A percentile compares a stretch with the other conserved stretches of the same genome.
These are phyloP conservation scores for Phytopythium cucurbitacearum DNA, from an alignment of 352 stramenopile species.

Conservation along the genomic window DNA sequence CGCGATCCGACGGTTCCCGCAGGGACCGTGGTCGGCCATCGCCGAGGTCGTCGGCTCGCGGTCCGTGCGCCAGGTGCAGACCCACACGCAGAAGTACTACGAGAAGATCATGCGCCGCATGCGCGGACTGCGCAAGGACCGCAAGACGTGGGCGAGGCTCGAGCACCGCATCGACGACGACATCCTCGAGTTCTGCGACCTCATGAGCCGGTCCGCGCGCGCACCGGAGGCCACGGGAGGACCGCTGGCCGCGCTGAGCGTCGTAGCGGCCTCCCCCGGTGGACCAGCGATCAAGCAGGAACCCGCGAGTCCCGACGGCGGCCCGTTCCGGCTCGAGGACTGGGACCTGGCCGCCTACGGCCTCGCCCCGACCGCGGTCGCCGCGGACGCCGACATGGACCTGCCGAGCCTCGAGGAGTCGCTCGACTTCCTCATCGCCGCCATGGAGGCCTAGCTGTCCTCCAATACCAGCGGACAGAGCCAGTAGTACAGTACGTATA, in stretches of 20 bases:
- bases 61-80: constrained; percentile 64
- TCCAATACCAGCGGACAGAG: neutral
- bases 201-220: constrained; percentile 23
- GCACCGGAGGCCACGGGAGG: constrained; percentile 13
- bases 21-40: constrained; percentile 40
- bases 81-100: constrained; percentile 61
- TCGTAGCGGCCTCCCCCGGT: too few species aligned
- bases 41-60: constrained; percentile 35
- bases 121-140: constrained; percentile 55
- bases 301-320: neutral
- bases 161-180: constrained; percentile 61
- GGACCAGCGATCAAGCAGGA: too few species aligned
- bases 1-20: constrained; percentile 40
- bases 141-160: constrained; percentile 36
- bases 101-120: constrained; percentile 68
- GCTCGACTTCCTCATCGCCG: constrained; percentile 49
- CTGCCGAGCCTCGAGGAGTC: constrained; percentile 47
- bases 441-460: constrained; percentile 19
- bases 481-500: neutral
- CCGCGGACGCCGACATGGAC: constrained; percentile 8
- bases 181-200: constrained; percentile 41
- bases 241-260: too few species aligned
- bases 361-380: neutral
- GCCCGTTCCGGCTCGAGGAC: constrained; percentile 8
- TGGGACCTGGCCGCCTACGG: neutral